A percentile compares a stretch with the other conserved stretches of the same genome.
phyloP scores from a whole-genome alignment of 2,329 filamentous ascomycete species.

The Aureobasidium lini region DNA sequence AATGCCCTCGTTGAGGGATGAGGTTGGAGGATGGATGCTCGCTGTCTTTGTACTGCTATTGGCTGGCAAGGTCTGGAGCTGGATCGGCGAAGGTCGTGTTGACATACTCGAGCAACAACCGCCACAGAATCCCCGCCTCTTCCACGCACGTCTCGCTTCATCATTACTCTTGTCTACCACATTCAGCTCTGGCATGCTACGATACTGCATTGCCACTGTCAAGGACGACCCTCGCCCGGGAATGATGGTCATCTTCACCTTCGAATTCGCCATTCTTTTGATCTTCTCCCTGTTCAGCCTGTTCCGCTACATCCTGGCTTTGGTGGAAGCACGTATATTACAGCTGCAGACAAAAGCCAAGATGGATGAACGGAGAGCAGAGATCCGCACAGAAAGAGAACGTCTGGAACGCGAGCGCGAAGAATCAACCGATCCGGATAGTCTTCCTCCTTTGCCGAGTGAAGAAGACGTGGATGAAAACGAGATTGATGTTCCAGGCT shows the following conservation, averaged over 20 bases:
- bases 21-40: conserved; percentile 88
- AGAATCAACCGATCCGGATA: conserved; percentile 30
- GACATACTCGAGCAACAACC: conserved; percentile 94
- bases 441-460: conserved; percentile 41
- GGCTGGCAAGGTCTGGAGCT: conserved; percentile 94
- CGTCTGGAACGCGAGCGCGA: conserved; percentile 29
- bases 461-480: conserved; percentile 82
- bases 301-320: conserved; percentile 67
- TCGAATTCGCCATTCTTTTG: conserved; percentile 85
- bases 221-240: conserved; percentile 83
- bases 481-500: conserved; percentile 90
- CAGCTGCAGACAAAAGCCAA: conserved; percentile 65
- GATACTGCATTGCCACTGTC: conserved; percentile 74
- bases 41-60: conserved; percentile 93
- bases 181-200: conserved; percentile 74
- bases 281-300: conserved; percentile 74
- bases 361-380: conserved; percentile 58
- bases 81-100: conserved; percentile 92
- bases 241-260: conserved; percentile 99
- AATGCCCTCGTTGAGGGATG: conserved; percentile 96
- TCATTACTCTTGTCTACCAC: conserved; percentile 71
- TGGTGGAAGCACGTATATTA: conserved; percentile 70
- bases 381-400: conserved; percentile 52
- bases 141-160: conserved; percentile 72
- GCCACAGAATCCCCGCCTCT: conserved; percentile 76